phyloP scores from a whole-genome alignment of 768 basidiomycete genomes.

The Roridomyces roridus region DNA sequence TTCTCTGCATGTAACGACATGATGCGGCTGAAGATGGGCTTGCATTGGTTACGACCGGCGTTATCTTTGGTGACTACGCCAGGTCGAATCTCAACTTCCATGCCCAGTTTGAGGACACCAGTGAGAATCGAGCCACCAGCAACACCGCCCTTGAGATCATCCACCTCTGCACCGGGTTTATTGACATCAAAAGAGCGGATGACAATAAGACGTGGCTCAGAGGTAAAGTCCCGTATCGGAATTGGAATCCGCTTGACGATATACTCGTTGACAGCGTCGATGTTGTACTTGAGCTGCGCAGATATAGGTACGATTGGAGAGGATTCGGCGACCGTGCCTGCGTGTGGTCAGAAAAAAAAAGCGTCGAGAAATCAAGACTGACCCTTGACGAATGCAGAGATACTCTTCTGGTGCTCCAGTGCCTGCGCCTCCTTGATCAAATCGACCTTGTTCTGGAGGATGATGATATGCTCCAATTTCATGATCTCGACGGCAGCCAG shows the following conservation, averaged over 20 bases:
- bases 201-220: constrained; percentile 93
- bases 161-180: constrained; percentile 96
- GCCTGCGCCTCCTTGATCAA: constrained; percentile 95
- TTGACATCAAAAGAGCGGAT: constrained; percentile 99
- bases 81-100: constrained; percentile 96
- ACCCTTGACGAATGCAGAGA: constrained; percentile 95
- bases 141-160: constrained; percentile 97
- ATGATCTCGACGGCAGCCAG: constrained; percentile 99
- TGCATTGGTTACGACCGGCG: constrained; percentile 87
- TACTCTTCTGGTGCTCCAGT: constrained; percentile 95
- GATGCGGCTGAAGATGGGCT: constrained; percentile 91
- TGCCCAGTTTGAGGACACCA: constrained; percentile 87
- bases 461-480: constrained; percentile 98
- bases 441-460: constrained; percentile 98
- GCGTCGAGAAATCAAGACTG: constrained; percentile 25
- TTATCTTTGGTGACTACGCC: constrained; percentile 96
- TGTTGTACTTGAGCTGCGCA: constrained; percentile 98
- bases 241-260: constrained; percentile 97
- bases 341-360: background rate
- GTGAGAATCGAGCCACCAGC: constrained; percentile 96
- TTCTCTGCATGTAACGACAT: constrained; percentile 94
- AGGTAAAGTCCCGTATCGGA: constrained; percentile 90
- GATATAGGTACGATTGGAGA: constrained; percentile 99
- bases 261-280: constrained; percentile 98
- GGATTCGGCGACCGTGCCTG: constrained; percentile 95